phyloP scores from a whole-genome alignment of 1,284 basidiomycete species.

The Melampsora larici-populina region DNA sequence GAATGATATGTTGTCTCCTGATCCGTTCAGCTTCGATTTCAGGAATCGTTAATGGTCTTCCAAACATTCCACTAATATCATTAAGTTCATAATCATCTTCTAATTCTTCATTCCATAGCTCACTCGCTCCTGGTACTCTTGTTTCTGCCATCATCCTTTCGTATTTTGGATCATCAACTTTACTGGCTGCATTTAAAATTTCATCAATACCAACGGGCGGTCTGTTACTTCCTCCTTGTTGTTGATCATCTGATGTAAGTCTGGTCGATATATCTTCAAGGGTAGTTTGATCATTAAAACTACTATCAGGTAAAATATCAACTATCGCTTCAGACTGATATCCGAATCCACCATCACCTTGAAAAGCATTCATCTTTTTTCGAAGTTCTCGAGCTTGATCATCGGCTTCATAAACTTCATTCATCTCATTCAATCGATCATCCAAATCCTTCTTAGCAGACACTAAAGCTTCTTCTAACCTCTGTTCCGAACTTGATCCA shows the following conservation, averaged over 20 bases:
- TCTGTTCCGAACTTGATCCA: neutral
- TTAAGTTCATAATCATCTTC: constrained; percentile 8
- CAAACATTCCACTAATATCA: constrained; percentile 20
- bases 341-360: constrained; percentile 23
- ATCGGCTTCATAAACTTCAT: constrained; percentile 16
- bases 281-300: too few species aligned
- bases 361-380: constrained; percentile 21
- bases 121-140: constrained; percentile 23
- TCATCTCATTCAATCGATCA: constrained; percentile 4
- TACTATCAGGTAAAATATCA: too few species aligned
- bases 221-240: too few species aligned
- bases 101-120: constrained; percentile 22
- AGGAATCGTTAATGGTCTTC: constrained; percentile 49
- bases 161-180: constrained; percentile 5
- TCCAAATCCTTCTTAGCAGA: constrained; percentile 10
- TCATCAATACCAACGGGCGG: neutral
- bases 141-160: constrained; percentile 8
- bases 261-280: too few species aligned
- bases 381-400: constrained; percentile 3
- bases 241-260: too few species aligned
- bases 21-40: constrained; percentile 42
- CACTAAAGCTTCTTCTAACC: neutral
- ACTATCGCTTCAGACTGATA: too few species aligned
- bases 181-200: constrained; percentile 28
- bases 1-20: constrained; percentile 42